A percentile compares a stretch with the other conserved stretches of the same genome.
phyloP scores from a whole-genome alignment of 495 filamentous ascomycete species.

The Parathielavia appendiculata region DNA sequence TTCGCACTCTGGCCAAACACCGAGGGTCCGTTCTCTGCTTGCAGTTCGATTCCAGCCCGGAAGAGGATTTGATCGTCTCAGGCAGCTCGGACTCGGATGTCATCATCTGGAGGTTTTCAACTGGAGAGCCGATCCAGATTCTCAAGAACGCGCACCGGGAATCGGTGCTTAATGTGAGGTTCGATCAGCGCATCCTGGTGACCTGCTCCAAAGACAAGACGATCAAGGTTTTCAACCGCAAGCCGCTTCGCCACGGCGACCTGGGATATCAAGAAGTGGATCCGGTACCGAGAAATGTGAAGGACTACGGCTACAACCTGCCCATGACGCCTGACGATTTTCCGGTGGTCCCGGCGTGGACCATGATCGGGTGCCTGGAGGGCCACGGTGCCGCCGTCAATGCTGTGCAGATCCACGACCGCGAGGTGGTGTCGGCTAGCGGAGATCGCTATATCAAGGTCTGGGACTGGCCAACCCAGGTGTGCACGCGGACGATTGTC shows the following conservation, averaged over 20 bases:
- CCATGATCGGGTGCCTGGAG: slow-evolving; percentile 68
- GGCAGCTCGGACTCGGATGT: slow-evolving; percentile 88
- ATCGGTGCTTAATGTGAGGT: slow-evolving; percentile 91
- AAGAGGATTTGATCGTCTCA: slow-evolving; percentile 86
- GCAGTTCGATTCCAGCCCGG: slow-evolving; percentile 89
- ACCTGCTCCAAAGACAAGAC: slow-evolving; percentile 96
- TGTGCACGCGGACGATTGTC: slow-evolving; percentile 66
- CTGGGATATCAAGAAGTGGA: slow-evolving; percentile 57
- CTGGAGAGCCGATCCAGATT: slow-evolving; percentile 69
- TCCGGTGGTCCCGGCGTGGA: slow-evolving; percentile 56
- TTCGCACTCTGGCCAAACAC: slow-evolving; percentile 72
- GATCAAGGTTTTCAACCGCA: slow-evolving; percentile 91
- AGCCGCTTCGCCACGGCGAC: slow-evolving; percentile 59
- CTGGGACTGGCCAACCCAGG: slow-evolving; percentile 82
- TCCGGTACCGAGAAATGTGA: slow-evolving; percentile 48
- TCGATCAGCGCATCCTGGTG: slow-evolving; percentile 83
- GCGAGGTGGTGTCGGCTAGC: slow-evolving; percentile 88
- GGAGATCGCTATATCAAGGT: slow-evolving; percentile 88
- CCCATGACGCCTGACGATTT: slow-evolving; percentile 38
- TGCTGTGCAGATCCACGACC: slow-evolving; percentile 82
- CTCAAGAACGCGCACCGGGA: slow-evolving; percentile 74
- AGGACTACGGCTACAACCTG: slow-evolving; percentile 44
- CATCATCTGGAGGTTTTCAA: slow-evolving; percentile 91
- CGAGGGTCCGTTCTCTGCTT: slow-evolving; percentile 85
- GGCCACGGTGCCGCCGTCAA: slow-evolving; percentile 92